Percentiles rank a stretch among this genome's conserved stretches.
Conservation (phyloP, 352 stramenopile genomes). For the Pythium guiyangense region DNA sequence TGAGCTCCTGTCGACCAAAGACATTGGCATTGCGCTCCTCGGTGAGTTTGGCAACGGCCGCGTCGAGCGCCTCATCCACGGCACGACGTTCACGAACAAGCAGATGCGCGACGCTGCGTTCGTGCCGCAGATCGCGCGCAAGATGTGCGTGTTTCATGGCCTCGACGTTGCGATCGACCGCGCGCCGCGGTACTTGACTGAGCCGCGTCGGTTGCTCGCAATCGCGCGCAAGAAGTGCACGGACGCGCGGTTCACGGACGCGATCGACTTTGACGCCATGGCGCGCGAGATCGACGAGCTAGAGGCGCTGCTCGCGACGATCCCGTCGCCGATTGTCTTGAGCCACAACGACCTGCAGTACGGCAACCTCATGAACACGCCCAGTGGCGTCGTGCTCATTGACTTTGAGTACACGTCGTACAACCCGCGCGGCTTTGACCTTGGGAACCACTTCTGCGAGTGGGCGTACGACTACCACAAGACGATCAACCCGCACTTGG, state of each 20-base stretch:
- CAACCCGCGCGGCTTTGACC: constrained; percentile 88
- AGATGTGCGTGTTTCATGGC: constrained; percentile 69
- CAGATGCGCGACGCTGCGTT: constrained; percentile 61
- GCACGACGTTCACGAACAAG: constrained; percentile 55
- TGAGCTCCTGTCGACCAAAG: constrained; percentile 54
- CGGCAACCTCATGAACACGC: constrained; percentile 88
- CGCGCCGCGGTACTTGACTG: constrained; percentile 44
- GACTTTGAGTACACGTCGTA: constrained; percentile 94
- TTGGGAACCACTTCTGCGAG: constrained; percentile 93
- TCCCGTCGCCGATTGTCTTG: constrained; percentile 76
- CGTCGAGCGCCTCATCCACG: constrained; percentile 71
- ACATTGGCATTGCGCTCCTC: constrained; percentile 71
- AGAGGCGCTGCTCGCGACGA: constrained; percentile 39
- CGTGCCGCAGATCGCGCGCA: constrained; percentile 46
- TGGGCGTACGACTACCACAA: constrained; percentile 84
- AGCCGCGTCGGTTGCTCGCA: constrained; percentile 52
- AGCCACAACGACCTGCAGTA: constrained; percentile 93
- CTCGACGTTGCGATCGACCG: constrained; percentile 65
- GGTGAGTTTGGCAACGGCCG: constrained; percentile 78
- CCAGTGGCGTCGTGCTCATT: constrained; percentile 78
- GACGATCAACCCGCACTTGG: constrained; percentile 72
- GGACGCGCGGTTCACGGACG: constrained; percentile 29
- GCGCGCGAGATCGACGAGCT: constrained; percentile 46
- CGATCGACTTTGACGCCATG: constrained; percentile 50
- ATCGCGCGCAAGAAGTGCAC: constrained; percentile 55